Evolutionary conservation across 371 early-diverging fungal species (phyloP), one percentile per base, ranked within the genome.

Genomic region (Circinella umbellata): DNA sequence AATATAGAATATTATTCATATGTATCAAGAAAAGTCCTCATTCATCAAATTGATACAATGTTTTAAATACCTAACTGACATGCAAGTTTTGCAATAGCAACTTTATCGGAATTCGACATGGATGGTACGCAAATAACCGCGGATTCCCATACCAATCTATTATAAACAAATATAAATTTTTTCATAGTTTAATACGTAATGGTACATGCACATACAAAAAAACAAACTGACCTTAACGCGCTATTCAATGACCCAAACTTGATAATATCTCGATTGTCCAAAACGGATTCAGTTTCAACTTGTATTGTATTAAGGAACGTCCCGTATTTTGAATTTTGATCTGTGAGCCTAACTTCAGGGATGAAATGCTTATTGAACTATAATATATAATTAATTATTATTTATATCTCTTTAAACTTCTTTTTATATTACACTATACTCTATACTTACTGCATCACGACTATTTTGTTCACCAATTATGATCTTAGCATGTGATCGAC

Each of bases 171-270:
- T 11, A 0, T 8, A 54, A 8, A 7, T 8, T 27, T 27, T 27
- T 27, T 27, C 27, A 27, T 2, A 27, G 27, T 27, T 27, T 27
- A 27, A 54, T 54, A 61, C 15, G 6, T 39, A n/a, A 9, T 15
- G 13, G 42, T 61, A 37, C 15, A 38, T 38, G 14, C 8, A 6
- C 39, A 39, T 13, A 3, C 3, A 8, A 11, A 35, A 15, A n/a
- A 61, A 13, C 1, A 39, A 61, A 9, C 11, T 6, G 6, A 42
- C 42, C 42, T 51, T 18, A 64, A 46, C 11, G 17, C 37, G 10
- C 65, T 64, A 35, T 64, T 64, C 14, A 64, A 18, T n/a, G 54
- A 47, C 0, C 65, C 65, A 64, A 64, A 64, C n/a, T 48, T 46
- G 36, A 64, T 36, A 7, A 53, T 17, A 20, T 64, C 65, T 11